Conservation (phyloP, 1,284 basidiomycete genomes). For the Cutaneotrichosporon spelunceum region DNA sequence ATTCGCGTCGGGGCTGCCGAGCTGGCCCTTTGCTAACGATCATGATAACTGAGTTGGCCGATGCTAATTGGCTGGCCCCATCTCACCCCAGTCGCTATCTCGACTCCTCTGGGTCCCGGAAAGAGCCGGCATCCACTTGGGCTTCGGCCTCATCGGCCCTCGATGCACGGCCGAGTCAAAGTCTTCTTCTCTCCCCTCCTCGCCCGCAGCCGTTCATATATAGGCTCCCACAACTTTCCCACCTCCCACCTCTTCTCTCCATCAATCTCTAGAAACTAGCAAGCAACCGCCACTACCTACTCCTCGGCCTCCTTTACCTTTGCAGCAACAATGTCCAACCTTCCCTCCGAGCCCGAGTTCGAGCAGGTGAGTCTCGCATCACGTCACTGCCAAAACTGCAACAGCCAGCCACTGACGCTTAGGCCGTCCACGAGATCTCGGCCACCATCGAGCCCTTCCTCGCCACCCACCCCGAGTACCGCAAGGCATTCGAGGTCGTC, state of each 20-base stretch:
- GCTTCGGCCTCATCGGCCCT: conserved; percentile 6
- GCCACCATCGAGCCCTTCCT: conserved; percentile 67
- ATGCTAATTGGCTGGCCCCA: conserved; percentile 5
- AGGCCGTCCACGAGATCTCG: conserved; percentile 64
- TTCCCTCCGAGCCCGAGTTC: conserved; percentile 59
- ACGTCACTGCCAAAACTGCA: not conserved
- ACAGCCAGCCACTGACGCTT: conserved; percentile 2
- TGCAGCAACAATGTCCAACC: conserved; percentile 49
- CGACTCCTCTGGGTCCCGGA: conserved; percentile 1
- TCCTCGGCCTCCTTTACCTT: not conserved
- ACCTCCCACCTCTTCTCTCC: conserved; percentile 8
- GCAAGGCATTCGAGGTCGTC: conserved; percentile 66
- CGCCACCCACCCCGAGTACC: conserved; percentile 66
- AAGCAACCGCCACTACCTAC: not conserved
- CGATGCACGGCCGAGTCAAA: conserved; percentile 4
- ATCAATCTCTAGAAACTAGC: conserved; percentile 5
- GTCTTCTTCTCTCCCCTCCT: not conserved
- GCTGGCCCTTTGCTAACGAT: too few species aligned
- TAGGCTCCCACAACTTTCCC: not conserved
- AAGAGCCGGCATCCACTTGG: not conserved
- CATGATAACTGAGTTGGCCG: not conserved
- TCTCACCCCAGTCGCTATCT: too few species aligned
- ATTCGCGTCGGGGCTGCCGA: too few species aligned
- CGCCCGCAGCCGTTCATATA: conserved; percentile 11
- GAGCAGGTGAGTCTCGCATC: conserved; percentile 53